Evolutionary conservation across 495 filamentous ascomycete species (phyloP).

Genomic region (Penicillium mononematosum): DNA sequence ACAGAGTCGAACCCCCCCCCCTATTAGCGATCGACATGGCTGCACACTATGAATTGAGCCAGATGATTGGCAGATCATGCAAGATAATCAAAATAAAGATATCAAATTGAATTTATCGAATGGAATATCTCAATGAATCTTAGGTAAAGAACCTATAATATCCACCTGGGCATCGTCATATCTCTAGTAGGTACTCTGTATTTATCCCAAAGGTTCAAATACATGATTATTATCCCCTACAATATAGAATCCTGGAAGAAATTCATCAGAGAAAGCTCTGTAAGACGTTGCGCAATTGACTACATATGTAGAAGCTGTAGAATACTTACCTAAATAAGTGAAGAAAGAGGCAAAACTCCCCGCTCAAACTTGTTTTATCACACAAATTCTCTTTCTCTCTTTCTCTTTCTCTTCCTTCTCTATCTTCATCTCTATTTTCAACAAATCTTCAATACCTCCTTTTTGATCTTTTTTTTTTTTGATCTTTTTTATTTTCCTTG

Average conservation of each 20-base stretch:
- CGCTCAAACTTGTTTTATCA: not conserved
- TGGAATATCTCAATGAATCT: not conserved
- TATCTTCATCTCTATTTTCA: not conserved
- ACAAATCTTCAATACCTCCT: not conserved
- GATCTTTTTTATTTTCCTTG: not conserved
- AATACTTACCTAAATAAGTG: no score
- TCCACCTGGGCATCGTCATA: no score
- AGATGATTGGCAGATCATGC: conserved; percentile 1
- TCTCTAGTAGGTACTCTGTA: no score
- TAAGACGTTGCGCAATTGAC: not conserved
- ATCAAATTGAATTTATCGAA: no score
- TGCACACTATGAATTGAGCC: not conserved
- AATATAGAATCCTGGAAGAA: no score
- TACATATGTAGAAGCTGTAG: no score
- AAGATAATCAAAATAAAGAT: not conserved
- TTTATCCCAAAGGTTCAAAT: no score
- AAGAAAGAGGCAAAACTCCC: not conserved
- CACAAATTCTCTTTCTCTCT: no score
- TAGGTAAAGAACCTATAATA: not conserved
- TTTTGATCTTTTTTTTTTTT: not conserved
- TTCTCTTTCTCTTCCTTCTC: not conserved
- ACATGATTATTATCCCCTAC: no score
- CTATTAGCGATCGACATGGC: conserved; percentile 1
- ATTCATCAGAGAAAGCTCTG: not conserved
- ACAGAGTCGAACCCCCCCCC: not conserved